Percentiles rank a stretch among this genome's conserved stretches.
phyloP scores from a whole-genome alignment of 805 yeast genomes.

The Sugiyamaella chiloensis region DNA sequence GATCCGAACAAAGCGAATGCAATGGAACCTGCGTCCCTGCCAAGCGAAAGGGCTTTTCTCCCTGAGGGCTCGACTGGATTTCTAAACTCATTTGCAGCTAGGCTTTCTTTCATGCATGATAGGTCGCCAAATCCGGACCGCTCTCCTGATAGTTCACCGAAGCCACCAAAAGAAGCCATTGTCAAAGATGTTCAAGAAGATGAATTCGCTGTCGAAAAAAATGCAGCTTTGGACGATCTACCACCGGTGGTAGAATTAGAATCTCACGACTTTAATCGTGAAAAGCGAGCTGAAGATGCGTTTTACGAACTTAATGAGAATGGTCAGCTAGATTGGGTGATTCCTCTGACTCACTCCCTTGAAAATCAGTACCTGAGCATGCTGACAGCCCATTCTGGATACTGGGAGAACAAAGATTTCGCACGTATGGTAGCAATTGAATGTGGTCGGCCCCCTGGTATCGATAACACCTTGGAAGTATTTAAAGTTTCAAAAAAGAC shows the following conservation, averaged over 20 bases:
- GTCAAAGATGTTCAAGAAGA: neutral
- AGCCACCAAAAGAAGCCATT: neutral
- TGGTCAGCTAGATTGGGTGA: conserved; percentile 80
- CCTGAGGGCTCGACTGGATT: conserved; percentile 15
- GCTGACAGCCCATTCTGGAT: conserved; percentile 82
- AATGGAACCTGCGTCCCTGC: conserved; percentile 29
- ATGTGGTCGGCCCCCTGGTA: conserved; percentile 32
- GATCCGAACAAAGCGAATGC: conserved; percentile 34
- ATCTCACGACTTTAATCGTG: conserved; percentile 24
- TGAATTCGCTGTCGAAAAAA: neutral
- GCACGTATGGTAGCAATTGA: conserved; percentile 54
- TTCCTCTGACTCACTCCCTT: conserved; percentile 55
- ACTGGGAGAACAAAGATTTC: conserved; percentile 82
- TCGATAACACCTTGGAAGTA: conserved; percentile 27
- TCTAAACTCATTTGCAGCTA: conserved; percentile 12
- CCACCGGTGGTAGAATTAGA: conserved; percentile 25
- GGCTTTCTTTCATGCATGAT: conserved; percentile 3
- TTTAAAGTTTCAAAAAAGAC: conserved; percentile 21
- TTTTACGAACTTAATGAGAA: conserved; percentile 58
- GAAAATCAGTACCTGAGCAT: conserved; percentile 80
- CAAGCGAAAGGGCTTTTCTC: conserved; percentile 24
- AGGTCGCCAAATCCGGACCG: conserved; percentile 1
- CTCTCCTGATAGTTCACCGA: neutral
- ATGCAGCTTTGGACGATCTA: conserved; percentile 7
- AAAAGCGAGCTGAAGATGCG: conserved; percentile 33